Evolutionary conservation across 2,329 filamentous ascomycete genomes (phyloP).

Genomic region (Beauveria rudraprayagi): DNA sequence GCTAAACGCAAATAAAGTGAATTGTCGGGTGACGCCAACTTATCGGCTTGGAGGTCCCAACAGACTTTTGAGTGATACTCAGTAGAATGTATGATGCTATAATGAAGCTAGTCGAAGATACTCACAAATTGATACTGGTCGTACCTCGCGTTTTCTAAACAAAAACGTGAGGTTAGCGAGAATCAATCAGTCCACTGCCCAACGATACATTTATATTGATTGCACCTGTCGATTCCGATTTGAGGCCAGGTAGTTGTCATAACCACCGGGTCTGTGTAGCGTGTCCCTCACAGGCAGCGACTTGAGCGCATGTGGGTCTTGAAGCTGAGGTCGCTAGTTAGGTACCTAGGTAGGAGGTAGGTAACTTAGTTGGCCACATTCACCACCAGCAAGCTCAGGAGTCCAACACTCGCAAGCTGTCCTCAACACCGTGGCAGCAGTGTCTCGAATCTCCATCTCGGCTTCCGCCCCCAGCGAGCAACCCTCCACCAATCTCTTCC

Average conservation of each 20-base stretch:
- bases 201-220: no score
- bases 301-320: slow-evolving; percentile 1
- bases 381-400: slow-evolving; percentile 4
- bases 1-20: neutral
- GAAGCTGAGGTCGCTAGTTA: neutral
- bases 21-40: neutral
- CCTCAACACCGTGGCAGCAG: neutral
- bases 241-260: no score
- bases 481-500: neutral
- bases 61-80: no score
- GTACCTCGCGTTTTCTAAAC: neutral
- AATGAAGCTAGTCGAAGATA: neutral
- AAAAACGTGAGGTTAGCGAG: neutral
- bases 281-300: neutral
- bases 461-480: neutral
- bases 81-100: neutral
- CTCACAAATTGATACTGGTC: neutral
- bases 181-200: no score
- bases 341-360: no score
- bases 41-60: neutral
- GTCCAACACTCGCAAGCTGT: slow-evolving; percentile 5
- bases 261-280: neutral
- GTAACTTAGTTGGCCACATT: neutral
- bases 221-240: no score
- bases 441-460: neutral